Evolutionary conservation across 192 early-diverging fungal species (phyloP), one percentile per base, ranked within the genome.

Genomic region (Coemansia sp.): DNA sequence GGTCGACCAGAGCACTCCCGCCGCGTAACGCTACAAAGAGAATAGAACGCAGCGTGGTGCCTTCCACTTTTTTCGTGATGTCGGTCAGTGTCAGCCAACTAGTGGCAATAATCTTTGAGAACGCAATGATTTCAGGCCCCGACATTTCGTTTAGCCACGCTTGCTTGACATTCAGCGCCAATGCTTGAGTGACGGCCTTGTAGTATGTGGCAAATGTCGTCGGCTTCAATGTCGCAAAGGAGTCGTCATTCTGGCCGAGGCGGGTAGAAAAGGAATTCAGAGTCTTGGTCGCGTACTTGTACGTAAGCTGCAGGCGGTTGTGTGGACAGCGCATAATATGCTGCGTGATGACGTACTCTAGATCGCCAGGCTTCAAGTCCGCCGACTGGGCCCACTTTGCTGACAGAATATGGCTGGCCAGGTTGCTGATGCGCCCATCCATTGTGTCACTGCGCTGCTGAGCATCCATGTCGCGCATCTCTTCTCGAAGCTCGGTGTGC

Each of bases 201-300:
- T 85, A 85, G 57, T 66, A 79, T 7, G 69, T 64, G 7, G 75
- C 67, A 62, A 85, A 80, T 0, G 82, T 79, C n/a, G 68, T 13
- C 5, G n/a, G 55, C 15, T 59, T 61, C 49, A 76, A 57, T 6
- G 59, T 65, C 38, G 67, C 64, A 3, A 63, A 67, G 10, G 59
- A 15, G n/a, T 38, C 18, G 31, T 38, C 34, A 34, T 33, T 36
- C 29, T 61, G 33, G 36, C 33, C 34, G 3, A 36, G 9, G 36
- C 27, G 57, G 51, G 43, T 57, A 44, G 15, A 41, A 65, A 65
- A 66, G 8, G n/a, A 9, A n/a, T n/a, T 47, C 34, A 82, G 65
- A 22, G 62, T 71, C 41, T 38, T 29, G 1, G 71, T 67, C 1
- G 81, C 73, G 22, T 84, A 84, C 59, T 12, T 33, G 67, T 68